Conservation (phyloP, 169 alveolate species). For the Babesia sp. region DNA sequence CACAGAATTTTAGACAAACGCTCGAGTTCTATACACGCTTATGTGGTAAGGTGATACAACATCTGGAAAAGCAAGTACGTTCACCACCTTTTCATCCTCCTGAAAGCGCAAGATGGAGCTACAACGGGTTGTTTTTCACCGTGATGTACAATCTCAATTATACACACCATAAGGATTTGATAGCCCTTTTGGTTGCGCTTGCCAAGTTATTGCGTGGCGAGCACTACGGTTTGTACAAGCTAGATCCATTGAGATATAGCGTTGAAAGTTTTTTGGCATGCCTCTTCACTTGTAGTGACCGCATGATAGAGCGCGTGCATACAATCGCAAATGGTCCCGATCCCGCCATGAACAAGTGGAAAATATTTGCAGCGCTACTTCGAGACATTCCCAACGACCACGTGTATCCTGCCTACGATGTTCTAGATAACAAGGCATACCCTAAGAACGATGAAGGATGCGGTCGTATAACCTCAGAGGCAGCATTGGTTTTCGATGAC, state of each 20-base stretch:
- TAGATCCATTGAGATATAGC: not conserved
- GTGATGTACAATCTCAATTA: constrained; percentile 20
- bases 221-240: not conserved
- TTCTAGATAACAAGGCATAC: not conserved
- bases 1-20: not conserved
- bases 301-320: constrained; percentile 6
- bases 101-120: constrained; percentile 34
- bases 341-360: constrained; percentile 34
- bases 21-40: constrained; percentile 34
- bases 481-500: not conserved
- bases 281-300: constrained; percentile 19
- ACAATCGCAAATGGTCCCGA: constrained; percentile 4
- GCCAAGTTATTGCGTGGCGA: constrained; percentile 11
- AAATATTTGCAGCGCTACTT: not conserved
- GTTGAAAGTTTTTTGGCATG: constrained; percentile 17
- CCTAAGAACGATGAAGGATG: not conserved
- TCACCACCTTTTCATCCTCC: not conserved
- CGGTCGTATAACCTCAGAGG: no score
- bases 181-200: constrained; percentile 24
- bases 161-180: constrained; percentile 43
- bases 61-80: constrained; percentile 23
- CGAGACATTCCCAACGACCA: not conserved
- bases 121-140: constrained; percentile 37
- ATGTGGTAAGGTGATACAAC: constrained; percentile 46
- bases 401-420: not conserved